Evolutionary conservation across 2,329 filamentous ascomycete genomes (phyloP), one percentile per base, ranked within the genome.

Genomic region (Ceratocystis diversiconidia): DNA sequence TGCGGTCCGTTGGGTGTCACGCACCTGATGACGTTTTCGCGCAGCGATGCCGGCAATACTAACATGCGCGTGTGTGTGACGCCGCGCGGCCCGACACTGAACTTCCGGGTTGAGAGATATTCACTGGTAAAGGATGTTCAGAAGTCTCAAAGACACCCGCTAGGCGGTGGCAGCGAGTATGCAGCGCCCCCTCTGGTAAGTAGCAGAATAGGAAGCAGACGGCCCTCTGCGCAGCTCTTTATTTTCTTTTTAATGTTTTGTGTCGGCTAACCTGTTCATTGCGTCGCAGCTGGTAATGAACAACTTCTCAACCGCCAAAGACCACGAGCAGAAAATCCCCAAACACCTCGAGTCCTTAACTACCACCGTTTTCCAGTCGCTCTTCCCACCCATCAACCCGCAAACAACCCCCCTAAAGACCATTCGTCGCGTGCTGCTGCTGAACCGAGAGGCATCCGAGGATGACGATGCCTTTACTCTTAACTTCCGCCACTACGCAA

Each of bases 331-430:
- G 25, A 85, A 87, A 68, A 86, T 95, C n/a, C 91, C 92, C 4
- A 95, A 90, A 73, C 92, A 96, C 71, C 88, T 99, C 72, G 94
- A 99, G 76, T 87, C 88, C 28, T 85, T 99, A 41, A 86, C 91
- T 2, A 97, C 92, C 1, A 95, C 91, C 59, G 86, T 96, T 72
- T 99, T 97, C 77, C 92, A 96, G 75, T 95, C 90, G 6, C 83
- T 99, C 44, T 97, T 99, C 72, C 92, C 94, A 3, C 90, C 92
- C 1, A 96, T 99, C 75, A 94, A 94, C 71, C 94, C 94, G 0
- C 90, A 95, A 75, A 84, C 84, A 36, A 95, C 90, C 1, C 90
- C 94, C 1, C 82, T 99, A 44, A 88, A 90, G 71, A 91, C 90
- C n/a, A 96, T 99, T 73, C 88, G 89, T 69, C 85, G 94, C 72